Conservation (phyloP, 805 yeast species). For the Novakomyces olei region DNA sequence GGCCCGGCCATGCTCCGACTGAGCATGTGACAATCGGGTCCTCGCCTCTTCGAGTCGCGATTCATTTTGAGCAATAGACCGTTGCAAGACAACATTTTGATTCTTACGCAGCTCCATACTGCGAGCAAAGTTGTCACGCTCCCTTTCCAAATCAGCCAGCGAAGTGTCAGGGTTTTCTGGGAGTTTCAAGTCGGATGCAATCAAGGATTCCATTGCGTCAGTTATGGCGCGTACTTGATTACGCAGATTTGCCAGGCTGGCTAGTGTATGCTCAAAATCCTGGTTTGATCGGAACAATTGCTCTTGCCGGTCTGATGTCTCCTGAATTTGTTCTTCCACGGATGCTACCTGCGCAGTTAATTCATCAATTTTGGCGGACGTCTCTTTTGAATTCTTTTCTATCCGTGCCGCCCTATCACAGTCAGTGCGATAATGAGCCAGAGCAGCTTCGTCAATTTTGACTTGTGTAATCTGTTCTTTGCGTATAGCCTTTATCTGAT, state of each 20-base stretch:
- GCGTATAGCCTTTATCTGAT: constrained; percentile 46
- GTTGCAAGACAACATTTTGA: no score
- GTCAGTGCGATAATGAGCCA: constrained; percentile 52
- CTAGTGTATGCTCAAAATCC: constrained; percentile 51
- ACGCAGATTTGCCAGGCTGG: constrained; percentile 35
- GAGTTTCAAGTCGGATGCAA: no score
- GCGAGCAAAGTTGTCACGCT: no score
- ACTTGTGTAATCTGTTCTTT: constrained; percentile 62
- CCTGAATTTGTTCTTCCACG: constrained; percentile 29
- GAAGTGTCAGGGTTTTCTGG: neutral
- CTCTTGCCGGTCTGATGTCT: constrained; percentile 36
- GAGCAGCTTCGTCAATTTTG: constrained; percentile 54
- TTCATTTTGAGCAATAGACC: no score
- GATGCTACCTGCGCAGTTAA: constrained; percentile 28
- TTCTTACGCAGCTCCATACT: no score
- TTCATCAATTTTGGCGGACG: constrained; percentile 23
- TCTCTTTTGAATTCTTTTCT: constrained; percentile 23
- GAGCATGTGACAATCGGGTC: no score
- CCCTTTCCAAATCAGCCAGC: neutral
- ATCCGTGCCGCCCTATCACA: constrained; percentile 47
- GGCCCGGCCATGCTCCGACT: no score
- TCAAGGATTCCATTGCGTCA: no score
- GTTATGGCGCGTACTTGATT: no score
- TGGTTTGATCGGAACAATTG: constrained; percentile 52
- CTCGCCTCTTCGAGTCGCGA: no score